Percentiles rank a stretch among this genome's conserved stretches.
Evolutionary conservation across 345 rosid species (phyloP).

Genomic region (Rhizophora apiculata): DNA sequence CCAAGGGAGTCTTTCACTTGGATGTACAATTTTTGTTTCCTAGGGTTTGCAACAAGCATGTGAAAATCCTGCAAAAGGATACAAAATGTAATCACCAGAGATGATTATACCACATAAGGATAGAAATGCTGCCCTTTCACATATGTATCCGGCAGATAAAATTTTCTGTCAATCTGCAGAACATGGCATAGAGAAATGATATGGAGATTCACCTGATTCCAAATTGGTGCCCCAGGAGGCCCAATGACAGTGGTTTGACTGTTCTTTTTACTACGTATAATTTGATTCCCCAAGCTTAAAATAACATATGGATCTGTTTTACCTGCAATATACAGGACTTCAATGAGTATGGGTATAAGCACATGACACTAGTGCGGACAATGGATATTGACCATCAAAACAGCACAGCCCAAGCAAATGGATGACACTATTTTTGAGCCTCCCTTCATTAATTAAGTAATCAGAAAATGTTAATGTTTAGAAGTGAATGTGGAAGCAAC

Average conservation of each 20-base stretch:
- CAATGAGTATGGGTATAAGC: conserved; percentile 3
- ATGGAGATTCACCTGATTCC: conserved; percentile 81
- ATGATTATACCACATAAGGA: conserved; percentile 1
- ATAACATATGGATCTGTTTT: conserved; percentile 97
- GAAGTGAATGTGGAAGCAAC: no score
- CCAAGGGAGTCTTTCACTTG: conserved; percentile 92
- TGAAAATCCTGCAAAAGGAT: conserved; percentile 77
- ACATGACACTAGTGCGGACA: not conserved
- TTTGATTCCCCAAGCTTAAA: conserved; percentile 77
- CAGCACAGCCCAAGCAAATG: no score
- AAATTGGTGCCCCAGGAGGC: conserved; percentile 92
- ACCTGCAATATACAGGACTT: conserved; percentile 42
- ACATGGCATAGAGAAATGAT: conserved; percentile 9
- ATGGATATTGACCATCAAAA: no score
- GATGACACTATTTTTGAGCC: no score
- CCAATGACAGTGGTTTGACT: conserved; percentile 96
- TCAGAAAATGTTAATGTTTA: no score
- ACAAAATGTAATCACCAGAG: conserved; percentile 17
- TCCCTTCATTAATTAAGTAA: no score
- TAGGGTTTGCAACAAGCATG: conserved; percentile 86
- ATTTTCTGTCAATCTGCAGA: conserved; percentile 12
- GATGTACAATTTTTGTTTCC: conserved; percentile 66
- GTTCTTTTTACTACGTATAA: conserved; percentile 89
- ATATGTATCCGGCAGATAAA: not conserved
- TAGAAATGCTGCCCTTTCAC: conserved; percentile 4